Percentiles rank a stretch among this genome's conserved stretches.
These are phyloP conservation scores for Pinus tabuliformis DNA, from an alignment of 75 land plant species.

Conservation along the genomic window DNA sequence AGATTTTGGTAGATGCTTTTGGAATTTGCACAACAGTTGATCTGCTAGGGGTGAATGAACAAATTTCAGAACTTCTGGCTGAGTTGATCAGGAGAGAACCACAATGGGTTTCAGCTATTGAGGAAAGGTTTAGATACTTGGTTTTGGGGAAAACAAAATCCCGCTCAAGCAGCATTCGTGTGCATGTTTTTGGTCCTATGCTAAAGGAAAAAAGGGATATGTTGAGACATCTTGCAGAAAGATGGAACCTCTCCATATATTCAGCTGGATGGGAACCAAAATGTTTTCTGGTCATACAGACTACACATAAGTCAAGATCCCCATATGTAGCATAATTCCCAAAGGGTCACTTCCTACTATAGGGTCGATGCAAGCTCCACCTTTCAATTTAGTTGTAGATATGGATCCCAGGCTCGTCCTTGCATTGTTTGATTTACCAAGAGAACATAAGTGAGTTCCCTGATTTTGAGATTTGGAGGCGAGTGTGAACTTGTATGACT, in stretches of 20 bases:
- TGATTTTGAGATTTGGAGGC: slow-evolving; percentile 93
- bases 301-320: slow-evolving; percentile 79
- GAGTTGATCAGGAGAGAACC: too few relatives aligned
- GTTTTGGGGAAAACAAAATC: slow-evolving; percentile 75
- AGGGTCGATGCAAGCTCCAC: slow-evolving; percentile 20
- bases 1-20: too few relatives aligned
- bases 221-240: slow-evolving; percentile 74
- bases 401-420: slow-evolving; percentile 98
- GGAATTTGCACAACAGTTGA: too few relatives aligned
- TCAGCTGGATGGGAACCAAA: slow-evolving; percentile 91
- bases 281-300: slow-evolving; percentile 79
- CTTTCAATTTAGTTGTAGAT: slow-evolving; percentile 71
- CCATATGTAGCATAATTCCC: slow-evolving; percentile 42
- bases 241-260: slow-evolving; percentile 82
- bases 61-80: too few relatives aligned
- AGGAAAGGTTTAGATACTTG: slow-evolving; percentile 73
- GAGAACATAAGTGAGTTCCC: slow-evolving; percentile 88
- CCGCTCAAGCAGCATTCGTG: slow-evolving; percentile 29
- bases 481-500: slow-evolving; percentile 97
- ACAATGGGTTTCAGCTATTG: too few relatives aligned
- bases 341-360: slow-evolving; percentile 37
- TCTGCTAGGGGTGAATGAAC: too few relatives aligned
- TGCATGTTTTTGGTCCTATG: slow-evolving; percentile 81
- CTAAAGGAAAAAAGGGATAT: slow-evolving; percentile 86
- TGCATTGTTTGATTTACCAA: slow-evolving; percentile 79